Base-by-base conservation (phyloP, 2,329 filamentous ascomycete genomes). In the Colletotrichum simmondsii region DNA sequence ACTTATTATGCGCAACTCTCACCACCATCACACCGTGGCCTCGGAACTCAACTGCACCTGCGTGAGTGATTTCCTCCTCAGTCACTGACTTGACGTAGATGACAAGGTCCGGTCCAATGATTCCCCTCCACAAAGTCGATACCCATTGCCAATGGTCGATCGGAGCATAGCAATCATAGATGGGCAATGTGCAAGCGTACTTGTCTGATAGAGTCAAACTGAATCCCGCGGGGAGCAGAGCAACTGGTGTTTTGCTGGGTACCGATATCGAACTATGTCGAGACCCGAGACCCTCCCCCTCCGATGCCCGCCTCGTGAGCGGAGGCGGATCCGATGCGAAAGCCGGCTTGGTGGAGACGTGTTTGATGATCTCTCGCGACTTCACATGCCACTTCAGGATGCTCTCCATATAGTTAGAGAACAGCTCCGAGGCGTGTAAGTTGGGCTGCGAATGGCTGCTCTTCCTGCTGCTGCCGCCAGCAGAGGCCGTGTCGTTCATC, bases 121-220 rank as follows among this genome's bases (percentile, higher is more conserved):
- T 93, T 11, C 95, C 94, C 11, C 95, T 92, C 96, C 96, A 98
- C 26, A 98, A 89, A 56, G 94, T 96, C 46, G 96, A 96, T 87
- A 97, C 95, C 96, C 96, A 98, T 81, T 97, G 94, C 95, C 96
- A 98, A 83, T 98, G 96, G 78, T 97, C 95, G n/a, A 93, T 88
- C 0, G 94, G 92, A 19, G 91, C 89, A 81, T 97, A 98, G 7
- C 88, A 87, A 79, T 97, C 95, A 22, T 88, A 85, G 76, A 97
- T 95, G 1, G 93, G 92, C 56, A 95, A 91, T 16, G 88, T 86
- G 67, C 90, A 91, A 1, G 95, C 93, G 80, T 93, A 96, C 60
- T 87, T 86, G 80, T 98, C 94, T 1, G 94, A 92, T 0, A 93
- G 89, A 14, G 92, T 93, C 53, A 98, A 89, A 74, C 95, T 94